Percentiles rank a stretch among this genome's conserved stretches.
Conservation (phyloP, 306 rosid species). For the cucumber (Cucumis sativus) region Cucumber_9930_V3 NC_026657.2:28467501-28468000, state of each 20-base stretch:
- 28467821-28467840: constrained; percentile 71
- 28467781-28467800: constrained; percentile 96
- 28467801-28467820: constrained; percentile 72
- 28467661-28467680: no score
- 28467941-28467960: constrained; percentile 61
- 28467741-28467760: constrained; percentile 76
- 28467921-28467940: constrained; percentile 96
- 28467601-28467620: no score
- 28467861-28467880: constrained; percentile 95
- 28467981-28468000: background rate
- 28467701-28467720: constrained; percentile 23
- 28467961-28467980: background rate
- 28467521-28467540: no score
- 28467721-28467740: constrained; percentile 94
- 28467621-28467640: no score
- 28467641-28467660: no score
- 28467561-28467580: no score
- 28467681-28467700: constrained; percentile 13
- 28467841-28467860: constrained; percentile 88
- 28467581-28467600: no score
- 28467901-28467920: constrained; percentile 82
- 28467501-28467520: no score
- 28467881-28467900: constrained; percentile 93
- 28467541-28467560: no score
- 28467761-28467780: constrained; percentile 69